phyloP scores from a whole-genome alignment of 1,284 basidiomycete genomes.

The Golubevia sp. region DNA sequence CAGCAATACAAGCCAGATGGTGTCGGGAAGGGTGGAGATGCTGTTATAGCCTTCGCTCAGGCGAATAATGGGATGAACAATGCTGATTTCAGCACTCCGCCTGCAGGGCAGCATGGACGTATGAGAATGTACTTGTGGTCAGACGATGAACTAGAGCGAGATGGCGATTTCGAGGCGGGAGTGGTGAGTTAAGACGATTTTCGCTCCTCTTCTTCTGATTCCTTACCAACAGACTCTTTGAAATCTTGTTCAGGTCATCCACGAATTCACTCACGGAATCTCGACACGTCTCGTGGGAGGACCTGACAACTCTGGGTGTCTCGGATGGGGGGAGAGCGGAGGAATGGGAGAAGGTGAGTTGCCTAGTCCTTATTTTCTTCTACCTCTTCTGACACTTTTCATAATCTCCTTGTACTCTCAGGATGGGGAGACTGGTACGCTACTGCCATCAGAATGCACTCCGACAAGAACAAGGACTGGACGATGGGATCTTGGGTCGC shows the following conservation, averaged over 20 bases:
- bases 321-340: conserved; percentile 92
- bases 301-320: conserved; percentile 79
- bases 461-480: conserved; percentile 37
- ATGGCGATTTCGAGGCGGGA: conserved; percentile 81
- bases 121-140: conserved; percentile 47
- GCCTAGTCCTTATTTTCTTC: background rate
- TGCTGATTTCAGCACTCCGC: conserved; percentile 47
- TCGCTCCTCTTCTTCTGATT: background rate
- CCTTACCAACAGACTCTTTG: conserved; percentile 10
- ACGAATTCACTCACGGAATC: conserved; percentile 74
- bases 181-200: conserved; percentile 28
- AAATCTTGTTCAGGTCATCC: too few species aligned
- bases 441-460: conserved; percentile 67
- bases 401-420: background rate
- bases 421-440: conserved; percentile 22
- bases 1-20: conserved; percentile 93
- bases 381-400: background rate
- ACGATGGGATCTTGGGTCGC: conserved; percentile 94
- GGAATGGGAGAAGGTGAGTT: conserved; percentile 73
- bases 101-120: conserved; percentile 30
- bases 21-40: conserved; percentile 83
- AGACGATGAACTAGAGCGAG: conserved; percentile 83
- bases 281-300: conserved; percentile 93
- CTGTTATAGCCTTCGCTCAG: conserved; percentile 90
- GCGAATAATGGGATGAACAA: conserved; percentile 77